These are phyloP conservation scores for Mycena albidolilacea DNA, from an alignment of 768 basidiomycete genomes.

Conservation along the genomic window DNA sequence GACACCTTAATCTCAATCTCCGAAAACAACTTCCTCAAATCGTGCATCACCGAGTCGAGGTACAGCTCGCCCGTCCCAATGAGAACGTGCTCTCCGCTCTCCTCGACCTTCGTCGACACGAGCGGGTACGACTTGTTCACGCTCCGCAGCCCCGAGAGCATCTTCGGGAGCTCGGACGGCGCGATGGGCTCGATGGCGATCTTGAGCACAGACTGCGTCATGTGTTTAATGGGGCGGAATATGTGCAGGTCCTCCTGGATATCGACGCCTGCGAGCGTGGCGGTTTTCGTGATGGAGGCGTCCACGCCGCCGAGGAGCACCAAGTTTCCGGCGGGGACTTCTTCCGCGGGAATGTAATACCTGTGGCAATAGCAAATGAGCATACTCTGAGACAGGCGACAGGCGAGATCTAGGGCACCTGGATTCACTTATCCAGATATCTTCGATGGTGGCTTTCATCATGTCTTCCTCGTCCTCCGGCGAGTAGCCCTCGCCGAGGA, in stretches of 20 bases:
- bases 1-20: conserved; percentile 99
- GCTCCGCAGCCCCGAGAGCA: conserved; percentile 96
- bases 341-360: conserved; percentile 92
- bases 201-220: conserved; percentile 97
- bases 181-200: conserved; percentile 98
- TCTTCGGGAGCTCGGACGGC: conserved; percentile 98
- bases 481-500: conserved; percentile 98
- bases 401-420: conserved; percentile 61
- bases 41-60: conserved; percentile 97
- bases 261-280: conserved; percentile 83
- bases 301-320: conserved; percentile 95
- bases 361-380: conserved; percentile 56
- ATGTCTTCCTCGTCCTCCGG: conserved; percentile 99
- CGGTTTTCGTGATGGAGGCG: conserved; percentile 94
- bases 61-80: conserved; percentile 98
- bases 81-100: conserved; percentile 97
- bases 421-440: conserved; percentile 92
- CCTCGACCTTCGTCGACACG: conserved; percentile 95
- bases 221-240: conserved; percentile 96
- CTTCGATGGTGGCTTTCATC: conserved; percentile 87
- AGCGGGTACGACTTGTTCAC: conserved; percentile 99
- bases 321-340: conserved; percentile 92
- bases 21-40: conserved; percentile 90
- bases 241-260: conserved; percentile 92
- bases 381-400: neutral